phyloP scores from a whole-genome alignment of 2,329 filamentous ascomycete species.

The Fusarium sp. region DNA sequence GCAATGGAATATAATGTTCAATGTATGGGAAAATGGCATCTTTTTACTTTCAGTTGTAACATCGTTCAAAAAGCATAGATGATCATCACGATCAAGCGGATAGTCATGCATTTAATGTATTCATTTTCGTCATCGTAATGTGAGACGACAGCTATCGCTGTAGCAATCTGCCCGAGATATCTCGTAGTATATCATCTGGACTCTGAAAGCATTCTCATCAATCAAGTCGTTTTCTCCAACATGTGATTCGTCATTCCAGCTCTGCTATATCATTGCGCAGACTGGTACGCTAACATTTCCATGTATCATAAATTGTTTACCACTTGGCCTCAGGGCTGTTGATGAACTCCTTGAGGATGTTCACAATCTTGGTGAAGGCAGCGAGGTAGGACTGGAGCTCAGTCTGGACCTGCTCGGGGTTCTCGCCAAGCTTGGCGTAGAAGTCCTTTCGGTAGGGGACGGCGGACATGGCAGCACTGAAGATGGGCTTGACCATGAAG shows the following conservation, averaged over 20 bases:
- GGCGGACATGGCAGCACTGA: constrained; percentile 91
- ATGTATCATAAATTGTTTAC: constrained; percentile 52
- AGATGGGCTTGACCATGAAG: constrained; percentile 91
- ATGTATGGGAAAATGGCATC: no score
- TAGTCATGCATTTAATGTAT: constrained; percentile 24
- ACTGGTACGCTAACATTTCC: constrained; percentile 10
- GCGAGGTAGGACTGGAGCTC: constrained; percentile 79
- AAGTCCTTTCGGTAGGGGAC: constrained; percentile 95
- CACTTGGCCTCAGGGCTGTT: constrained; percentile 69
- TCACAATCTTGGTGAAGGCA: constrained; percentile 82
- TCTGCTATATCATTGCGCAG: constrained; percentile 6
- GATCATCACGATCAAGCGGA: neutral
- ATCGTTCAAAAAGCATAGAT: no score
- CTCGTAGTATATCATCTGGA: constrained; percentile 21
- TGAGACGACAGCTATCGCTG: constrained; percentile 13
- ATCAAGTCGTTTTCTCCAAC: constrained; percentile 24
- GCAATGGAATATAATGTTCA: no score
- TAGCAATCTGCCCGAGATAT: constrained; percentile 9
- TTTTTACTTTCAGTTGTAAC: no score
- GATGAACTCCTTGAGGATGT: constrained; percentile 76
- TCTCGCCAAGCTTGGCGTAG: constrained; percentile 84
- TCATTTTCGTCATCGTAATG: constrained; percentile 37
- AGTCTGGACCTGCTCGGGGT: constrained; percentile 70
- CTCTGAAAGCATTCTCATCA: constrained; percentile 17
- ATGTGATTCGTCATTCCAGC: constrained; percentile 19